These are phyloP conservation scores for Afroboletus lepidellus DNA, from an alignment of 1,284 basidiomycete genomes.

Conservation along the genomic window DNA sequence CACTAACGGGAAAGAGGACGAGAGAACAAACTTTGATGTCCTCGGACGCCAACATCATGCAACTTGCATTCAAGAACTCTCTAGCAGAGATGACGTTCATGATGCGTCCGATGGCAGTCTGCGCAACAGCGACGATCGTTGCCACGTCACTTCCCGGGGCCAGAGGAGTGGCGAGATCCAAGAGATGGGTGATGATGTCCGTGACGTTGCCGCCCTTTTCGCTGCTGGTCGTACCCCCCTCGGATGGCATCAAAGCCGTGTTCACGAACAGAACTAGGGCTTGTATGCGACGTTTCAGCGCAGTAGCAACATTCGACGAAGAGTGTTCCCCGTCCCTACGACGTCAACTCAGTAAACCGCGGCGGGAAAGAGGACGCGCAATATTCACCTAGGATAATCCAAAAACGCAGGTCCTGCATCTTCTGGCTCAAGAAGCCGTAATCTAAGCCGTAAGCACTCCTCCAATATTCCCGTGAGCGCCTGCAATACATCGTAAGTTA, in stretches of 20 bases:
- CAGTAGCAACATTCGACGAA: constrained; percentile 40
- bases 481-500: constrained; percentile 37
- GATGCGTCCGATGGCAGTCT: constrained; percentile 46
- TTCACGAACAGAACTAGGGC: constrained; percentile 58
- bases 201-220: constrained; percentile 33
- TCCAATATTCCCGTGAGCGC: constrained; percentile 63
- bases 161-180: constrained; percentile 28
- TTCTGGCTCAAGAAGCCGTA: constrained; percentile 43
- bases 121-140: constrained; percentile 49
- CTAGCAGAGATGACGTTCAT: constrained; percentile 64
- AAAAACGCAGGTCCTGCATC: constrained; percentile 50
- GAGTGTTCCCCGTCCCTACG: constrained; percentile 56
- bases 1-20: neutral
- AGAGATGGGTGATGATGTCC: constrained; percentile 29
- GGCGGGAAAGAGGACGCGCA: neutral
- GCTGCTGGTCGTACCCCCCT: constrained; percentile 33
- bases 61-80: constrained; percentile 56
- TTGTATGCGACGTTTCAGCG: constrained; percentile 59
- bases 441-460: constrained; percentile 65
- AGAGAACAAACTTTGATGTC: constrained; percentile 43
- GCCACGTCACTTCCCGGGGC: constrained; percentile 27
- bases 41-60: constrained; percentile 52
- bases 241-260: constrained; percentile 44
- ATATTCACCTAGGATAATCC: constrained; percentile 51
- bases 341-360: constrained; percentile 1